phyloP scores from a whole-genome alignment of 345 rosid species.

The Conringia planisiliqua region DNA sequence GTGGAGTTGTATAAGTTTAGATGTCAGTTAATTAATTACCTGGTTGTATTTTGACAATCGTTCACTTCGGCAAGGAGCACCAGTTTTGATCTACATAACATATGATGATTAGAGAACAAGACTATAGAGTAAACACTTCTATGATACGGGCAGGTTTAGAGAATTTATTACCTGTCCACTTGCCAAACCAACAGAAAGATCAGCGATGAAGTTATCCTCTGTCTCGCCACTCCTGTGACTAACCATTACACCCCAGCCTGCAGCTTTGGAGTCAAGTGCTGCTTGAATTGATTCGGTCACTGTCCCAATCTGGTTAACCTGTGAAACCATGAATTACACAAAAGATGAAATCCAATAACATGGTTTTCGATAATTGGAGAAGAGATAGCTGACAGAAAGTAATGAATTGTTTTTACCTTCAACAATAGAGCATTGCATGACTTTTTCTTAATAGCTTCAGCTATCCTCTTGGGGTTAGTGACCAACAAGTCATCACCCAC shows the following conservation, averaged over 20 bases:
- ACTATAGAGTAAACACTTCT: background rate
- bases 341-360: background rate
- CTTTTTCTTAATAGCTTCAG: constrained; percentile 86
- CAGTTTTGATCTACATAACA: constrained; percentile 82
- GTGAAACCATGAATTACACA: constrained; percentile 21
- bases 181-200: constrained; percentile 93
- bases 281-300: constrained; percentile 95
- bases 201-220: constrained; percentile 95
- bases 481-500: constrained; percentile 97
- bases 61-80: constrained; percentile 99
- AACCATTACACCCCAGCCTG: constrained; percentile 99
- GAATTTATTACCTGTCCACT: constrained; percentile 75
- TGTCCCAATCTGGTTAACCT: constrained; percentile 98
- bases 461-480: constrained; percentile 91
- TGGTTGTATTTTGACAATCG: constrained; percentile 95
- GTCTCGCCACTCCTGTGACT: constrained; percentile 99
- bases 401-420: constrained; percentile 46
- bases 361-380: background rate
- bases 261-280: constrained; percentile 94
- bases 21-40: constrained; percentile 40
- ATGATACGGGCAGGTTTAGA: background rate
- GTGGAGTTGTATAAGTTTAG: background rate
- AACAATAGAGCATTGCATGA: constrained; percentile 90
- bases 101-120: background rate
- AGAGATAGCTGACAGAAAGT: background rate